Base-by-base conservation (phyloP, 2,329 filamentous ascomycete species). In the Verticillium alfalfae region DNA sequence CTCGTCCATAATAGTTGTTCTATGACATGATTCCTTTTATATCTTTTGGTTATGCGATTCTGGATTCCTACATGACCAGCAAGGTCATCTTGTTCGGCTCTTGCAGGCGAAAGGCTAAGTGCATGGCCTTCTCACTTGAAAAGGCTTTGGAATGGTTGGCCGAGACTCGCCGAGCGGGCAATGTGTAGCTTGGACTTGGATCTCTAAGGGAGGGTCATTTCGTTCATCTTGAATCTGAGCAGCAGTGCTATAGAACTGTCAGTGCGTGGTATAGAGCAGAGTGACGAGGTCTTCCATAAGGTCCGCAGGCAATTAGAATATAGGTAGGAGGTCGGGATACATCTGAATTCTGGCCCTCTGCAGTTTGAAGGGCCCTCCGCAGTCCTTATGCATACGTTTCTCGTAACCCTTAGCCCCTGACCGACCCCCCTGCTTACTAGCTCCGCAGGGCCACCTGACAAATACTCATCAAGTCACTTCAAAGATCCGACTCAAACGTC, bases 81-180 rank as follows among this genome's bases (percentile, higher is more conserved):
- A 54, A 34, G 22, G 58, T 55, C 16, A 49, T 55, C 34, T 60
- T 55, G n/a, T 60, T 60, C n/a, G 56, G 58, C n/a, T 37, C 49
- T 39, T n/a, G 58, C 15, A 56, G 58, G 22, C 49, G 34, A 49
- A 18, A 34, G n/a, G 56, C 45, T 60, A 60, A 39, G 18, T 34
- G 58, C 58, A 55, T 56, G 34, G 52, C 45, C 34, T 60, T 18
- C 55, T 60, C 31, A 41, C 58, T 34, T 60, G 58, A 13, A 60
- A 60, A 12, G 58, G 58, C 58, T 49, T 55, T 56, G 34, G 45
- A 7, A 60, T 34, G 22, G 5, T 39, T 18, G 58, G 55, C 34
- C 55, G 34, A 34, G 45, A 34, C 34, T 54, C 45, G 36, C 52
- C 58, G 34, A 60, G 55, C 18, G 16, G 18, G 34, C 58, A n/a